Evolutionary conservation across 192 early-diverging fungal genomes (phyloP), one percentile per base, ranked within the genome.

Genomic region (Backusella liffmaniae): DNA sequence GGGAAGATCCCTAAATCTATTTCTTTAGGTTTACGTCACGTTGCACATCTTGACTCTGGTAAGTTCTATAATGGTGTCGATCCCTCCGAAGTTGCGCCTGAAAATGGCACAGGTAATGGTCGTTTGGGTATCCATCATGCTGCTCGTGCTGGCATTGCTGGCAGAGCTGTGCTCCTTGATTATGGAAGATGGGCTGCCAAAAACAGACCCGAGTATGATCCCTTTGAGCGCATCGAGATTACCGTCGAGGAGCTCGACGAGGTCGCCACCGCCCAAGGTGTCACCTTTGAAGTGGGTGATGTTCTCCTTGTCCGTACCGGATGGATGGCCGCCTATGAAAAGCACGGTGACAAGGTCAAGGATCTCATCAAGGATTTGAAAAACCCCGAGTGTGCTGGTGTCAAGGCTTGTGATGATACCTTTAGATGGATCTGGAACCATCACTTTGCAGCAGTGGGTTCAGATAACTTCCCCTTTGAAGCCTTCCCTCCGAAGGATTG

Each of bases 101-200:
- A 73, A n/a, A 65, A 9, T 0, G 29, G 13, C 5, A 29, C 35
- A 0, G 10, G 12, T 8, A 74, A 46, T 3, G 76, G 73, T 23
- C 76, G 76, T 9, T 32, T 82, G 7, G 80, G 76, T n/a, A 82
- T 82, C 16, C 80, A 82, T 35, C 80, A 82, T 66, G 66, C 75
- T 49, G 76, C 80, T 8, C 53, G 80, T 8, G 49, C 66, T 1
- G 80, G 80, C 44, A 82, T 82, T 56, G 76, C 76, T 23, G 74
- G 69, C 0, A 73, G 80, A 23, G 80, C 73, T 7, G 76, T 82
- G 1, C 32, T 82, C 1, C 70, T 82, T 3, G 80, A 82, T 41
- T 82, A 71, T 37, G 73, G 67, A 8, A 59, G 76, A 32, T 82
- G 76, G 76, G 80, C 80, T 8, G 36, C 29, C 3, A 73, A 34